Evolutionary conservation across 164 flowering plant species (phyloP), one percentile per base, ranked within the genome.

Genomic region (Kalanchoe fedtschenkoi): DNA sequence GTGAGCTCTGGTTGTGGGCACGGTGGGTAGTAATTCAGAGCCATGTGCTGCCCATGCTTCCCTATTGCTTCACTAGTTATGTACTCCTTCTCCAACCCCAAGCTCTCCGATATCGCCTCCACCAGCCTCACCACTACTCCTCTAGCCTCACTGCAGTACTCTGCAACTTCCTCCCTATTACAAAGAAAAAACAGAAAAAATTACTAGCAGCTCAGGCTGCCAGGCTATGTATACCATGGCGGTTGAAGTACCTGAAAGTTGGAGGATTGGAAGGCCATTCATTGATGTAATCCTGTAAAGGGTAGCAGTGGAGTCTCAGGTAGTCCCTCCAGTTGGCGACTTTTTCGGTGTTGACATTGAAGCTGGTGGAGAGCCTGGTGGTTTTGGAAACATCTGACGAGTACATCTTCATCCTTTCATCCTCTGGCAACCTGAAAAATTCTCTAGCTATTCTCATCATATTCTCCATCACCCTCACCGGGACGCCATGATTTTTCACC

Each of bases 1-100:
- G 89, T 82, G 3, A 85, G 82, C 61, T 88, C 89, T 0, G 91
- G 95, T 58, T 83, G 66, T 5, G 91, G 95, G 46, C 91, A 88
- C 4, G 83, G 81, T 13, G 91, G 91, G 66, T 85, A 85, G 78
- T 78, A 82, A 63, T 88, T 88, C 32, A 85, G 53, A 53, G 91
- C 89, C 88, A 87, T 82, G 63, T 80, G 85, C 47, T 85, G 95
- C 2, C 77, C 90, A 14, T 81, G 86, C 54, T 75, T 69, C 6
- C 78, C 70, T n/a, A 85, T 16, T 13, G 68, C 64, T 42, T 68
- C 56, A 24, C 26, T 68, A 0, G 42, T 68, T 29, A 85, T 77
- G 66, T 72, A 68, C 13, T 80, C 83, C 29, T 38, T 72, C 33
- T 71, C 72, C 35, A 85, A 62, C 0, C 87, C 87, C 28, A 83